phyloP scores from a whole-genome alignment of 78 protist genomes.

The Protostelium mycophagum region DNA sequence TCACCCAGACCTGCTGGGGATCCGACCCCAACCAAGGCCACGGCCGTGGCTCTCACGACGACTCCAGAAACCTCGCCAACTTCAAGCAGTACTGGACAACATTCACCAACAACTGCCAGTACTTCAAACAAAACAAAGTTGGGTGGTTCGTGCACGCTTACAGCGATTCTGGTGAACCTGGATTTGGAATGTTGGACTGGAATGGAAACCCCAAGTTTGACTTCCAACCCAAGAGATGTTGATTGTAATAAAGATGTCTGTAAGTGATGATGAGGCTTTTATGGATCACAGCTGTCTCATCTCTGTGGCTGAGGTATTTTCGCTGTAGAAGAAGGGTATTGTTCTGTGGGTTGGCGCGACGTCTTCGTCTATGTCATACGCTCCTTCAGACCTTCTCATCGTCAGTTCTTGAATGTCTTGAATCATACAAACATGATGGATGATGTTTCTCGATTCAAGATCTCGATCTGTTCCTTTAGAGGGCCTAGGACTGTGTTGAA shows the following conservation, averaged over 20 bases:
- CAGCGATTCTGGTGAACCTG: not conserved
- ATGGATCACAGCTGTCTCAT: no score
- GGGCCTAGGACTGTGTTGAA: not conserved
- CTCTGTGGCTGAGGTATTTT: no score
- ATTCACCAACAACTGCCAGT: not conserved
- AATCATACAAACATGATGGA: no score
- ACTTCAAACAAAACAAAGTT: not conserved
- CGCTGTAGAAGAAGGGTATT: no score
- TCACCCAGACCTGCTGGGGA: not conserved
- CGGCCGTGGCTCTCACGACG: not conserved
- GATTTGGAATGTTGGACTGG: slow-evolving; percentile 1
- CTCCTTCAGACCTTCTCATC: no score
- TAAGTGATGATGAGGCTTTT: no score
- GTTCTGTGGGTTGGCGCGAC: no score
- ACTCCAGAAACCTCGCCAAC: not conserved
- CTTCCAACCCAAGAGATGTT: not conserved
- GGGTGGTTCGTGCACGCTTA: not conserved
- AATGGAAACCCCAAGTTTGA: not conserved
- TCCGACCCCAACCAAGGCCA: not conserved
- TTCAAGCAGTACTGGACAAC: not conserved
- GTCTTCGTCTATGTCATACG: no score
- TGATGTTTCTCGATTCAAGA: no score
- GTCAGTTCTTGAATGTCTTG: no score
- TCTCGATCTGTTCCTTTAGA: no score
- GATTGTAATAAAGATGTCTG: no score